A percentile compares a stretch with the other conserved stretches of the same genome.
Conservation (phyloP, 2,329 filamentous ascomycete species). For the Curvularia lunata region DNA sequence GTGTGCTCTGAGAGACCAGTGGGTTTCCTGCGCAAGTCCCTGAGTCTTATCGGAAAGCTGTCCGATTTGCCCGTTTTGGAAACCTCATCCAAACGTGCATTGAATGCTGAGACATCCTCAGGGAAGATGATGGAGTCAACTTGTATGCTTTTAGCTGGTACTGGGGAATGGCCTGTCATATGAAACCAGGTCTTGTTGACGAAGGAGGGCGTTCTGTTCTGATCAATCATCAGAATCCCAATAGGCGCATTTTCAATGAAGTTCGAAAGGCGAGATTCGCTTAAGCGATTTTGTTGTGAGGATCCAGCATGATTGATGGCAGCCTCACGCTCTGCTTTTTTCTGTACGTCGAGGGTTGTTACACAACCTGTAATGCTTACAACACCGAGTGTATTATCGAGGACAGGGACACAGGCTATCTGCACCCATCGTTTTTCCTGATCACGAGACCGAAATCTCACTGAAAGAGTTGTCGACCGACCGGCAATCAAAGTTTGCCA, state of each 20-base stretch:
- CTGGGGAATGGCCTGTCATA: constrained; percentile 3
- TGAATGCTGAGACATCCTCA: constrained; percentile 1
- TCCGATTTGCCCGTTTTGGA: background rate
- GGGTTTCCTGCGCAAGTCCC: background rate
- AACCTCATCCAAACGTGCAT: background rate
- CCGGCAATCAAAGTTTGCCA: constrained; percentile 1
- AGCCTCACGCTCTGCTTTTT: background rate
- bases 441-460: background rate
- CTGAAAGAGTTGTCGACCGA: background rate
- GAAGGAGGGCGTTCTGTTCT: background rate
- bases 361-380: constrained; percentile 7
- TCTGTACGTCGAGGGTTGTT: background rate
- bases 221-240: constrained; percentile 2
- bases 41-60: background rate
- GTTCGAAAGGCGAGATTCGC: background rate
- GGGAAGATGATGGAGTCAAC: constrained; percentile 1
- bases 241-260: constrained; percentile 6
- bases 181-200: constrained; percentile 11
- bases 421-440: constrained; percentile 3
- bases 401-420: constrained; percentile 6
- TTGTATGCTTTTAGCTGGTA: background rate
- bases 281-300: background rate
- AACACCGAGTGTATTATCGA: constrained; percentile 1
- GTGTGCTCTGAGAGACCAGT: constrained; percentile 1
- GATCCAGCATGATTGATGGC: background rate